Percentiles rank a stretch among this genome's conserved stretches.
Conservation (phyloP, 306 rosid genomes). For the Amphicarpaea edgeworthii region DNA sequence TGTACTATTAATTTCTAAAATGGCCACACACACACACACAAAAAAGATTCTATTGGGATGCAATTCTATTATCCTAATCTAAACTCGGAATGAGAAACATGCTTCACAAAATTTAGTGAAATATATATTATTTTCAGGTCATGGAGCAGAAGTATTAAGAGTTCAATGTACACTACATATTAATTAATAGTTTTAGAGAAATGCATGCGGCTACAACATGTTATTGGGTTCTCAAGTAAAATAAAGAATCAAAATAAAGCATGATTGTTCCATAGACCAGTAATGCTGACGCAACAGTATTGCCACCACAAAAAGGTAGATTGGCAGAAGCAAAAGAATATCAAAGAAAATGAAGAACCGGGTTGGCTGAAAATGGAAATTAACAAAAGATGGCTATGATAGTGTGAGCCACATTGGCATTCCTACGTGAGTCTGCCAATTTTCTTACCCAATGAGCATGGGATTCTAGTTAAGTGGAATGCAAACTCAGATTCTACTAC, state of each 20-base stretch:
- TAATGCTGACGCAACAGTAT: slow-evolving; percentile 43
- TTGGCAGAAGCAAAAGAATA: no score
- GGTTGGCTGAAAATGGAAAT: slow-evolving; percentile 36
- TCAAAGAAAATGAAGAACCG: no score
- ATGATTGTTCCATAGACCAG: slow-evolving; percentile 43
- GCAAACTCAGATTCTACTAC: slow-evolving; percentile 74
- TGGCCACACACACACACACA: neutral
- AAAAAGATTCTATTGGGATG: neutral
- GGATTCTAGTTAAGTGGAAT: slow-evolving; percentile 68
- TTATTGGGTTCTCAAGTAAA: slow-evolving; percentile 41
- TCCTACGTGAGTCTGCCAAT: slow-evolving; percentile 42
- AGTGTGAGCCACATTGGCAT: slow-evolving; percentile 42
- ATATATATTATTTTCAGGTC: neutral
- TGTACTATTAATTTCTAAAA: neutral
- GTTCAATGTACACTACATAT: neutral
- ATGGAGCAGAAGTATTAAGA: slow-evolving; percentile 10
- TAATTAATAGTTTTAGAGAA: slow-evolving; percentile 6
- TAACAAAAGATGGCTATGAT: slow-evolving; percentile 24
- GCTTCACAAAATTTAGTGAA: neutral
- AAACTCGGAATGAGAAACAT: neutral
- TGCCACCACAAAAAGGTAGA: slow-evolving; percentile 38
- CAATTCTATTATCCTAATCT: neutral
- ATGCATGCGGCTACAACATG: slow-evolving; percentile 14
- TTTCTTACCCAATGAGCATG: slow-evolving; percentile 52
- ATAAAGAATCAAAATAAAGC: slow-evolving; percentile 53